A percentile compares a stretch with the other conserved stretches of the same genome.
Conservation (phyloP, 306 rosid genomes). For the Quercus mongolica region DNA sequence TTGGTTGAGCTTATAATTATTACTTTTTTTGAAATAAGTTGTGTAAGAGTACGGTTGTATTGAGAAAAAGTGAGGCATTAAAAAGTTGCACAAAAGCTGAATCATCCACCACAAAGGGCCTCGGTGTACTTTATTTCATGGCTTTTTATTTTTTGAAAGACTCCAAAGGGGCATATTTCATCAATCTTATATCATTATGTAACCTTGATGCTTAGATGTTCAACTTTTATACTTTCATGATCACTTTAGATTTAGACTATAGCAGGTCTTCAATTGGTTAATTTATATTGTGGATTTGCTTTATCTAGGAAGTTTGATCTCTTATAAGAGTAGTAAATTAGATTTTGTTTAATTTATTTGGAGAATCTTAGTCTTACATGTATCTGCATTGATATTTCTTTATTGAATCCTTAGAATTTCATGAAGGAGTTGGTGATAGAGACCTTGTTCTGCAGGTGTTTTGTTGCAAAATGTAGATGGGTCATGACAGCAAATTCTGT, state of each 20-base stretch:
- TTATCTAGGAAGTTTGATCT: not conserved
- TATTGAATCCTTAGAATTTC: slow-evolving; percentile 1
- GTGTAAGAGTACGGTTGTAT: no score
- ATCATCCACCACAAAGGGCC: not conserved
- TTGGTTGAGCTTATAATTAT: no score
- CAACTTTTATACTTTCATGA: not conserved
- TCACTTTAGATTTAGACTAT: not conserved
- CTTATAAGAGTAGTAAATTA: not conserved
- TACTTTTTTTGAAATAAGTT: no score
- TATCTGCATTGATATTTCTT: not conserved
- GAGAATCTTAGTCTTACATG: not conserved
- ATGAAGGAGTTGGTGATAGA: slow-evolving; percentile 11
- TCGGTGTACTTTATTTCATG: not conserved
- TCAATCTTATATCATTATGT: not conserved
- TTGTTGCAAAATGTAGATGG: slow-evolving; percentile 44
- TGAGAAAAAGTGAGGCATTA: no score
- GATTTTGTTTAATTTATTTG: not conserved
- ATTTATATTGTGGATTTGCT: not conserved
- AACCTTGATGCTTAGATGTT: not conserved
- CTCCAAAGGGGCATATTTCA: not conserved
- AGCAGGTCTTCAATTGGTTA: not conserved
- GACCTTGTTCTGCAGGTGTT: slow-evolving; percentile 49
- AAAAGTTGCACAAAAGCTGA: no score
- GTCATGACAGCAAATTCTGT: slow-evolving; percentile 38
- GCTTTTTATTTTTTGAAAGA: not conserved